Evolutionary conservation across 2,329 filamentous ascomycete species (phyloP).

Genomic region (Magnaporthales sp.): DNA sequence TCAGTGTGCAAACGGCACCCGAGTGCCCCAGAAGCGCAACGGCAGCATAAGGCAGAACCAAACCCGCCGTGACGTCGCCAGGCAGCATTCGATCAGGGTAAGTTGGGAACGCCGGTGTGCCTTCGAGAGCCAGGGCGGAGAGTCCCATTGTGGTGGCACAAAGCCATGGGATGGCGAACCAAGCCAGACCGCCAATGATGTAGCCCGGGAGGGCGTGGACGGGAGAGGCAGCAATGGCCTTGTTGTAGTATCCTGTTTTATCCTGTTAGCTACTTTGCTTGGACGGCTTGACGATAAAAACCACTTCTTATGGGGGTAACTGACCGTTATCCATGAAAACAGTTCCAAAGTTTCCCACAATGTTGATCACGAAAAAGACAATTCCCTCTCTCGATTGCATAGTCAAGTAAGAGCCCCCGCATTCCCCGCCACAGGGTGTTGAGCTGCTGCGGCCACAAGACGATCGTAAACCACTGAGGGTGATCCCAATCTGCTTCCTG

Average conservation of each 20-base stretch:
- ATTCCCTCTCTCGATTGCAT: slow-evolving; percentile 75
- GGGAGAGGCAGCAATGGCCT: slow-evolving; percentile 80
- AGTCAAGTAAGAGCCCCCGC: slow-evolving; percentile 74
- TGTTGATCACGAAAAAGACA: slow-evolving; percentile 88
- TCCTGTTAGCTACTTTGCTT: not conserved
- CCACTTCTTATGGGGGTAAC: not conserved
- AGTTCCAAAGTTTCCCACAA: slow-evolving; percentile 72
- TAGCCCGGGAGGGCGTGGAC: slow-evolving; percentile 84
- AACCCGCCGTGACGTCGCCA: slow-evolving; percentile 69
- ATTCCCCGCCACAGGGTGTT: slow-evolving; percentile 74
- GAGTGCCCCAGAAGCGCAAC: slow-evolving; percentile 75
- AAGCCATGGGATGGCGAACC: slow-evolving; percentile 91
- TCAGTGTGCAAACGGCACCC: slow-evolving; percentile 67
- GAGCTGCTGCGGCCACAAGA: slow-evolving; percentile 56
- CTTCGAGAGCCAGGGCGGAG: slow-evolving; percentile 70
- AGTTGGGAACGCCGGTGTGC: slow-evolving; percentile 61
- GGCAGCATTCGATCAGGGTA: slow-evolving; percentile 64
- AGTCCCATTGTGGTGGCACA: slow-evolving; percentile 85
- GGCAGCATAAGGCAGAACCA: slow-evolving; percentile 78
- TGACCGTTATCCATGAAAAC: slow-evolving; percentile 80
- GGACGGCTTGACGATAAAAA: not conserved
- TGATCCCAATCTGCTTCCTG: slow-evolving; percentile 62
- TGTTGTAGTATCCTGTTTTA: slow-evolving; percentile 70
- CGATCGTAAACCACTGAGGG: slow-evolving; percentile 72
- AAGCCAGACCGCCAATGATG: slow-evolving; percentile 74